Evolutionary conservation across 2,329 filamentous ascomycete species (phyloP).

Genomic region (Setomelanomma holmii): DNA sequence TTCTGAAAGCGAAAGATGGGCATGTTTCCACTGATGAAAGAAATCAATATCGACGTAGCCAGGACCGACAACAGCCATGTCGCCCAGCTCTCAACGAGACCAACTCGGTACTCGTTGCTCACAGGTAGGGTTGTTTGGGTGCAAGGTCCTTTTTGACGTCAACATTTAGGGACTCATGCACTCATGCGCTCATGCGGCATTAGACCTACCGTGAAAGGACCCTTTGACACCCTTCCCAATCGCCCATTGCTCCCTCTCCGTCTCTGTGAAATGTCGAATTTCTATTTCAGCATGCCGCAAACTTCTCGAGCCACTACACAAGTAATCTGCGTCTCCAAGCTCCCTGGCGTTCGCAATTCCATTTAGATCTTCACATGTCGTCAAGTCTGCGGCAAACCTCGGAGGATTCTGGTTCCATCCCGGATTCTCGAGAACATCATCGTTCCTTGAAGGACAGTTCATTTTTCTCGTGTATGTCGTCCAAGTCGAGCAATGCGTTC

Average conservation of each 20-base stretch:
- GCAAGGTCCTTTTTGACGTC: constrained; percentile 33
- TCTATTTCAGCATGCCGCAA: constrained; percentile 23
- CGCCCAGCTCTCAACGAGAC: constrained; percentile 23
- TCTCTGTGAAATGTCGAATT: constrained; percentile 22
- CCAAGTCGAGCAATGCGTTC: background rate
- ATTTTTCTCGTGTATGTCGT: constrained; percentile 14
- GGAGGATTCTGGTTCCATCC: constrained; percentile 43
- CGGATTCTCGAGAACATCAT: constrained; percentile 32
- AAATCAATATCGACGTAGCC: constrained; percentile 33
- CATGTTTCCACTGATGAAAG: constrained; percentile 19
- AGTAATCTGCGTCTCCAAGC: constrained; percentile 31
- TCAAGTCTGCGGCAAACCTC: constrained; percentile 39
- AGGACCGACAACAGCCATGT: constrained; percentile 35
- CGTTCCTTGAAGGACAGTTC: constrained; percentile 43
- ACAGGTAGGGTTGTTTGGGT: constrained; percentile 31
- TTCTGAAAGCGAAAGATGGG: constrained; percentile 8
- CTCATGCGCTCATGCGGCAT: too few species aligned
- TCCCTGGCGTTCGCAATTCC: constrained; percentile 41
- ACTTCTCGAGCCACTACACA: constrained; percentile 17
- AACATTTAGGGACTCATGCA: constrained; percentile 6
- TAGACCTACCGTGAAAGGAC: constrained; percentile 21
- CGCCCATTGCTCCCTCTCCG: constrained; percentile 15
- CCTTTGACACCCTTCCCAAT: constrained; percentile 38
- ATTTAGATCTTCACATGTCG: constrained; percentile 40
- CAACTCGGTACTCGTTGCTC: constrained; percentile 26